Evolutionary conservation across 441 rosid genomes (phyloP).

Genomic region (Hura crepitans): DNA sequence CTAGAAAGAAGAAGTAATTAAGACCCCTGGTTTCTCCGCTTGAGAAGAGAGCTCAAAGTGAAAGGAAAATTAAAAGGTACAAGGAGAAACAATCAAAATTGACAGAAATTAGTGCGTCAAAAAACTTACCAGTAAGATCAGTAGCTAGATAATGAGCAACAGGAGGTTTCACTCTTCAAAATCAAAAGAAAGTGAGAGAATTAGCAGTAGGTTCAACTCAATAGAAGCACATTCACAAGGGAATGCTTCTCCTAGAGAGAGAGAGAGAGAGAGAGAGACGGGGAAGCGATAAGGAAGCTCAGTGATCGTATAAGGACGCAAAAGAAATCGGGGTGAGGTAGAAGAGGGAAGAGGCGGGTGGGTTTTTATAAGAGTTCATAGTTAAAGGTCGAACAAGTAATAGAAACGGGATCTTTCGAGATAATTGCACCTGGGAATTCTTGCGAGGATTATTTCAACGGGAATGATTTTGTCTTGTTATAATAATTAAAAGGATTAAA

Average conservation of each 20-base stretch:
- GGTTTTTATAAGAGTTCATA: conserved; percentile 6
- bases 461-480: no score
- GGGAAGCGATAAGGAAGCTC: neutral
- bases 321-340: neutral
- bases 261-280: neutral
- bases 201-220: neutral
- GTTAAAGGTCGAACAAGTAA: conserved; percentile 26
- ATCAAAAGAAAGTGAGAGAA: neutral
- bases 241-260: conserved; percentile 29
- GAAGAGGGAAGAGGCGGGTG: neutral
- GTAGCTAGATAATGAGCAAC: neutral
- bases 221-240: conserved; percentile 27
- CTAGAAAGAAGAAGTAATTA: neutral
- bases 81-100: no score
- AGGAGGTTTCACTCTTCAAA: neutral
- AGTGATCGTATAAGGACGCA: rapidly evolving
- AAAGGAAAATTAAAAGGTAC: neutral
- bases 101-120: conserved; percentile 2
- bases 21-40: neutral
- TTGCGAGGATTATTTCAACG: neutral
- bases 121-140: conserved; percentile 29
- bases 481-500: no score
- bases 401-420: neutral
- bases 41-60: neutral
- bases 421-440: conserved; percentile 27